Percentiles rank a stretch among this genome's conserved stretches.
phyloP scores from a whole-genome alignment of 768 basidiomycete species.

The Termitomyces sp. region DNA sequence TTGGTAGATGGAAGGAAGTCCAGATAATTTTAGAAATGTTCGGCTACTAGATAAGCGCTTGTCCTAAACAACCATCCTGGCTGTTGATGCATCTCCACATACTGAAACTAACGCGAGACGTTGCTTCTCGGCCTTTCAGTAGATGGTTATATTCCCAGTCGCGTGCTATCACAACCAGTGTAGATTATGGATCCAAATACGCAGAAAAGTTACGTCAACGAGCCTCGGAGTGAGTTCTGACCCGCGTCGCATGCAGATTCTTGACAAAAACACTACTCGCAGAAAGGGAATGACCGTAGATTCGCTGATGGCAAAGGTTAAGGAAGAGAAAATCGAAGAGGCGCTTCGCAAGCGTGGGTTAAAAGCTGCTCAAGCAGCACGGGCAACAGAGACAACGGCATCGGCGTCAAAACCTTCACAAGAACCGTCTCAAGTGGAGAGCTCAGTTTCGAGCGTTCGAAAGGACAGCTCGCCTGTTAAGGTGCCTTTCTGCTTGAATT shows the following conservation, averaged over 20 bases:
- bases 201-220: slow-evolving; percentile 59
- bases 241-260: slow-evolving; percentile 16
- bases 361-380: slow-evolving; percentile 4
- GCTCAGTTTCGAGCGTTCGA: slow-evolving; percentile 21
- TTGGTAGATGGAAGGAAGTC: background rate
- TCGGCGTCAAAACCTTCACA: slow-evolving; percentile 4
- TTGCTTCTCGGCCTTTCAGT: background rate
- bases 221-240: slow-evolving; percentile 36
- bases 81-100: slow-evolving; percentile 5
- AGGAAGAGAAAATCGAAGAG: slow-evolving; percentile 25
- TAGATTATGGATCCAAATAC: slow-evolving; percentile 46
- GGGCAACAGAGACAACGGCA: slow-evolving; percentile 4
- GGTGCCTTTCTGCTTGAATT: slow-evolving; percentile 26
- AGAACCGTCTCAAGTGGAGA: slow-evolving; percentile 2
- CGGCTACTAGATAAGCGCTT: background rate
- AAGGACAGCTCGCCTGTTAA: slow-evolving; percentile 68
- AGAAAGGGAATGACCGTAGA: slow-evolving; percentile 40
- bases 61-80: background rate
- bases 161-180: slow-evolving; percentile 6
- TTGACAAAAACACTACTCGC: slow-evolving; percentile 9
- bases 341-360: slow-evolving; percentile 15
- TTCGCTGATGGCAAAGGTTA: slow-evolving; percentile 28
- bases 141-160: background rate
- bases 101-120: slow-evolving; percentile 2
- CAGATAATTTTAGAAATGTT: background rate